Evolutionary conservation across 2,329 filamentous ascomycete species (phyloP).

Genomic region (Pezicula carpinea): DNA sequence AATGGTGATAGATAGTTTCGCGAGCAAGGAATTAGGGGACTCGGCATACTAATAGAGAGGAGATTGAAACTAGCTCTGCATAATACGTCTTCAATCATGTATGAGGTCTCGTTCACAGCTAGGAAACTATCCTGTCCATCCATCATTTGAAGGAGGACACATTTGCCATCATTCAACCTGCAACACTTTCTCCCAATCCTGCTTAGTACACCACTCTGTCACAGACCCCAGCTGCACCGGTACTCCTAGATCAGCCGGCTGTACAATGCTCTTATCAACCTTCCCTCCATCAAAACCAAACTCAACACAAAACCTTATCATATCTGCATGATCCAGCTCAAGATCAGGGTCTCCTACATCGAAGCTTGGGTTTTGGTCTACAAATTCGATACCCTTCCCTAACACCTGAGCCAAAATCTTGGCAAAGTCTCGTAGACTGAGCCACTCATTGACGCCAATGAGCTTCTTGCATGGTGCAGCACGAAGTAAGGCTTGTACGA

Average conservation of each 20-base stretch:
- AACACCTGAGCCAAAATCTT: constrained; percentile 1
- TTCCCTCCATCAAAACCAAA: constrained; percentile 15
- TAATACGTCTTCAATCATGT: too few relatives aligned
- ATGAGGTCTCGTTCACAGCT: too few relatives aligned
- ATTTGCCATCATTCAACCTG: not conserved
- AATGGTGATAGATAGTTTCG: too few relatives aligned
- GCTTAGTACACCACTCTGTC: constrained; percentile 4
- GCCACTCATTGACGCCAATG: constrained; percentile 6
- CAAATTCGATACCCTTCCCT: constrained; percentile 2
- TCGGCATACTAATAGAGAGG: too few relatives aligned
- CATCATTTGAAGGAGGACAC: too few relatives aligned
- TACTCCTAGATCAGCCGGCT: constrained; percentile 6
- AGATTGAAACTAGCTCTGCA: too few relatives aligned
- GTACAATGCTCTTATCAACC: constrained; percentile 6
- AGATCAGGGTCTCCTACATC: constrained; percentile 4
- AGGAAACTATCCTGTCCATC: too few relatives aligned
- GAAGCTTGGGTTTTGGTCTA: constrained; percentile 1
- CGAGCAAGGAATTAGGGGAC: too few relatives aligned
- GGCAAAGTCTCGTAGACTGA: constrained; percentile 4
- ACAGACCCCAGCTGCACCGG: constrained; percentile 2
- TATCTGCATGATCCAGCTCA: constrained; percentile 1
- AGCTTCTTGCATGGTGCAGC: constrained; percentile 5
- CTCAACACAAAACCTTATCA: constrained; percentile 4
- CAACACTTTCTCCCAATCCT: constrained; percentile 6
- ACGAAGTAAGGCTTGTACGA: constrained; percentile 1